Conservation (phyloP, 2,329 filamentous ascomycete genomes). For the Alternaria solani region DNA sequence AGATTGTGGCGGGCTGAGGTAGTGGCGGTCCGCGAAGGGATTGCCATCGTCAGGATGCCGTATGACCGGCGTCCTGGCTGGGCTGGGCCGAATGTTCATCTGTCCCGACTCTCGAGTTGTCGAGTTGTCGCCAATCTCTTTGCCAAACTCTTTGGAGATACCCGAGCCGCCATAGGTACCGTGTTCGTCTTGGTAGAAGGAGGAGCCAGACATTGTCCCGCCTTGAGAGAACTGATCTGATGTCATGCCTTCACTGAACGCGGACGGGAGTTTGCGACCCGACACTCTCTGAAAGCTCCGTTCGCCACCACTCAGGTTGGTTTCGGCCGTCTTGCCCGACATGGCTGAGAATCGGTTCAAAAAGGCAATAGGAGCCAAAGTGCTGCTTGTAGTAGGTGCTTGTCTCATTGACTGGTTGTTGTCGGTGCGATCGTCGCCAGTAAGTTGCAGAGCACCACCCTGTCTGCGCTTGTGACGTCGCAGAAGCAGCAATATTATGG, state of each 20-base stretch:
- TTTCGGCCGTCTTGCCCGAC: conserved; percentile 48
- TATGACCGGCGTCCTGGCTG: conserved; percentile 68
- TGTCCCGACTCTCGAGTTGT: conserved; percentile 31
- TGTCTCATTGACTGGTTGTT: conserved; percentile 50
- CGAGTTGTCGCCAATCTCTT: conserved; percentile 39
- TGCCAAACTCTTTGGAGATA: conserved; percentile 33
- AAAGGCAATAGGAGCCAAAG: conserved; percentile 50
- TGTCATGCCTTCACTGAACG: conserved; percentile 59
- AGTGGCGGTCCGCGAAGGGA: conserved; percentile 31
- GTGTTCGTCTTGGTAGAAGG: conserved; percentile 57
- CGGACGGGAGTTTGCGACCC: conserved; percentile 59
- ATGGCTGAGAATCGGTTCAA: conserved; percentile 51
- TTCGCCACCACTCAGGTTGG: conserved; percentile 48
- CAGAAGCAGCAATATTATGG: conserved; percentile 62
- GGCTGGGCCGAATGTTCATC: conserved; percentile 59
- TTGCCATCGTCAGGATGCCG: conserved; percentile 53
- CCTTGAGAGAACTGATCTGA: conserved; percentile 47
- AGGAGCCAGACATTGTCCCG: conserved; percentile 48
- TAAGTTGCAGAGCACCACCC: conserved; percentile 41
- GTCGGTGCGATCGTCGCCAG: conserved; percentile 36
- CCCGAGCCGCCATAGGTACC: conserved; percentile 51
- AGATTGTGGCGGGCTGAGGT: conserved; percentile 51
- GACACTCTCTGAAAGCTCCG: conserved; percentile 58
- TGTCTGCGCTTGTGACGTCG: conserved; percentile 58
- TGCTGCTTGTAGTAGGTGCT: conserved; percentile 48